A percentile compares a stretch with the other conserved stretches of the same genome.
Conservation (phyloP, 208 protist genomes). For the Leishmania mexicana region DNA sequence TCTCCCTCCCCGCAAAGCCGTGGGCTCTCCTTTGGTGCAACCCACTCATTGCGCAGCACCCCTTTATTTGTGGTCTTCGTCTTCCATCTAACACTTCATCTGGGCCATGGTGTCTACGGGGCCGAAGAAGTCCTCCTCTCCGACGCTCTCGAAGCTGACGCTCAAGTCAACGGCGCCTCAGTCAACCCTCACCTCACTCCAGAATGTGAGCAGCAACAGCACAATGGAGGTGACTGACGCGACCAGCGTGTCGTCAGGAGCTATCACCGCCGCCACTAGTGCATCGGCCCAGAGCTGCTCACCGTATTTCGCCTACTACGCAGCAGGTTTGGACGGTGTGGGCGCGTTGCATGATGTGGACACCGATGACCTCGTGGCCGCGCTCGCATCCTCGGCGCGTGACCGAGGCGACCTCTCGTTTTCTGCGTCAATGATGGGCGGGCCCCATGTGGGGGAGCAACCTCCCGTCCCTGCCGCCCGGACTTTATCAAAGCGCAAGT, state of each 20-base stretch:
- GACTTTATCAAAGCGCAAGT: conserved; percentile 14
- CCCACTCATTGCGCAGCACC: neutral
- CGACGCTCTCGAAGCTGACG: neutral
- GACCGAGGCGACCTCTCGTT: neutral
- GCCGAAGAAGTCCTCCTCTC: neutral
- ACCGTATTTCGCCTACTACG: neutral
- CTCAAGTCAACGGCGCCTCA: neutral
- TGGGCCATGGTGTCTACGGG: neutral
- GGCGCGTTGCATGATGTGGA: conserved; percentile 8
- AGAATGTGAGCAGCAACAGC: neutral
- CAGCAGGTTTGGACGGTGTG: neutral
- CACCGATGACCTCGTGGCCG: neutral
- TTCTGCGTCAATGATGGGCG: conserved; percentile 2
- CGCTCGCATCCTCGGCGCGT: neutral
- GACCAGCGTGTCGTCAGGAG: neutral
- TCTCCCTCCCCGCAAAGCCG: neutral
- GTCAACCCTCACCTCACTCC: neutral
- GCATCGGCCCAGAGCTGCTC: neutral
- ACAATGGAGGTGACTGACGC: neutral
- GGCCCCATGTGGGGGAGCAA: neutral
- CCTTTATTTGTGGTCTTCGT: neutral
- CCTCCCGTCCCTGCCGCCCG: neutral
- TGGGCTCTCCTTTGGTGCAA: neutral
- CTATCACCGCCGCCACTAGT: neutral
- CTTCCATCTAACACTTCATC: neutral